Conservation (phyloP, 2,329 filamentous ascomycete species). For the Venturia asperata region DNA sequence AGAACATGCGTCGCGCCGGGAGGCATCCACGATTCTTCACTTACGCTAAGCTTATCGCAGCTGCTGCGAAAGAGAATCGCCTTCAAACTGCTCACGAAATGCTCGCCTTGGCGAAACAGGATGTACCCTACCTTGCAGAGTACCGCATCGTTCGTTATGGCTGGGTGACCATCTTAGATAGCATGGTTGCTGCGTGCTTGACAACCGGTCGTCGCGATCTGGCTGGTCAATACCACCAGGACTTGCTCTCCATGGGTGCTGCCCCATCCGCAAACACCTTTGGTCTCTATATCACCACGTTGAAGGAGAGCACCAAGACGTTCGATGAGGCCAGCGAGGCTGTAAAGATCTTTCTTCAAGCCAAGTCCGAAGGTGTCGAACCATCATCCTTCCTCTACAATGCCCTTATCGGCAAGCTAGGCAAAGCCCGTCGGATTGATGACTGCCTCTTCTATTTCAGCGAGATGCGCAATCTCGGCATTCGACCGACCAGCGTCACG, state of each 20-base stretch:
- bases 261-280: conserved; percentile 96
- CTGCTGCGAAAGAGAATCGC: conserved; percentile 78
- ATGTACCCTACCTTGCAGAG: conserved; percentile 77
- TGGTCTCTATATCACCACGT: conserved; percentile 96
- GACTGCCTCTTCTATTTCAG: conserved; percentile 97
- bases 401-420: conserved; percentile 93
- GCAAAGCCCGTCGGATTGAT: conserved; percentile 94
- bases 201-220: conserved; percentile 71
- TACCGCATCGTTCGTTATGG: conserved; percentile 86
- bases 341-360: conserved; percentile 93
- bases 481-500: conserved; percentile 93
- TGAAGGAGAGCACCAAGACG: conserved; percentile 95
- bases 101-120: conserved; percentile 77
- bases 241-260: conserved; percentile 82
- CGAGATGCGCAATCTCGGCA: conserved; percentile 88
- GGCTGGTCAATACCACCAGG: conserved; percentile 82
- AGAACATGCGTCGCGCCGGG: conserved; percentile 86
- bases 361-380: conserved; percentile 87
- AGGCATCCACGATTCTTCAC: conserved; percentile 93
- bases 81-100: conserved; percentile 79
- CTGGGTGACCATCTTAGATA: conserved; percentile 92
- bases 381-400: conserved; percentile 98
- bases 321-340: conserved; percentile 97
- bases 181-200: conserved; percentile 90
- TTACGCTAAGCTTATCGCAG: conserved; percentile 89